phyloP scores from a whole-genome alignment of 2,329 filamentous ascomycete genomes.

The Paramyrothecium roridum region DNA sequence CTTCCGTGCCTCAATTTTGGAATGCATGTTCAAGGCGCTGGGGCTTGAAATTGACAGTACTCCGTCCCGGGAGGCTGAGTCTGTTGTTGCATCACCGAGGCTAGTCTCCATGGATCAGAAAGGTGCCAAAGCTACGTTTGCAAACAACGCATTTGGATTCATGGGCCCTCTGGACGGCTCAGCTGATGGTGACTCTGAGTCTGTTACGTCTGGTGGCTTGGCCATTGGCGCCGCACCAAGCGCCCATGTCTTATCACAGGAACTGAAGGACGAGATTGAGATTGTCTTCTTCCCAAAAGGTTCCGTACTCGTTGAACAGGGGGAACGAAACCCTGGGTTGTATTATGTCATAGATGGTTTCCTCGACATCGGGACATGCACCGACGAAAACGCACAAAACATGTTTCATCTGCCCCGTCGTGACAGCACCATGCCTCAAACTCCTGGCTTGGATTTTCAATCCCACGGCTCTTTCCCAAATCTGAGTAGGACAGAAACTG shows the following conservation, averaged over 20 bases:
- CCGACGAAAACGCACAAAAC: conserved; percentile 25
- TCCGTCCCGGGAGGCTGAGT: conserved; percentile 64
- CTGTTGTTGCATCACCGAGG: conserved; percentile 80
- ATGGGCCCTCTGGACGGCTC: conserved; percentile 78
- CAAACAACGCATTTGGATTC: conserved; percentile 76
- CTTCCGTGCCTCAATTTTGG: conserved; percentile 85
- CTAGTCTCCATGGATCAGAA: conserved; percentile 81
- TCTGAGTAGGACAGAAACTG: conserved; percentile 19
- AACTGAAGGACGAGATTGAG: conserved; percentile 88
- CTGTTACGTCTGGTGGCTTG: conserved; percentile 68
- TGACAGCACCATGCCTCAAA: conserved; percentile 13
- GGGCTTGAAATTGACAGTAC: conserved; percentile 71
- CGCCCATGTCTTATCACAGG: conserved; percentile 65
- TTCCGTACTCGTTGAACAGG: conserved; percentile 91
- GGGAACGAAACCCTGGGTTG: conserved; percentile 90
- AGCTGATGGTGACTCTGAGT: conserved; percentile 82
- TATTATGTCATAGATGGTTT: conserved; percentile 99
- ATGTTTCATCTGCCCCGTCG: conserved; percentile 25
- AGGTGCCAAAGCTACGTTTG: conserved; percentile 73
- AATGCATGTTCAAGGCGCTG: conserved; percentile 94
- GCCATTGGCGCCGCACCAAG: conserved; percentile 61
- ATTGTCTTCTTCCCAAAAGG: conserved; percentile 97
- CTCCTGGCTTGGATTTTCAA: conserved; percentile 14
- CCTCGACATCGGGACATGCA: conserved; percentile 83
- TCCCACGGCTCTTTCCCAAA: conserved; percentile 24